Base-by-base conservation (phyloP, 1,284 basidiomycete genomes). In the Heliocybe sulcata region DNA sequence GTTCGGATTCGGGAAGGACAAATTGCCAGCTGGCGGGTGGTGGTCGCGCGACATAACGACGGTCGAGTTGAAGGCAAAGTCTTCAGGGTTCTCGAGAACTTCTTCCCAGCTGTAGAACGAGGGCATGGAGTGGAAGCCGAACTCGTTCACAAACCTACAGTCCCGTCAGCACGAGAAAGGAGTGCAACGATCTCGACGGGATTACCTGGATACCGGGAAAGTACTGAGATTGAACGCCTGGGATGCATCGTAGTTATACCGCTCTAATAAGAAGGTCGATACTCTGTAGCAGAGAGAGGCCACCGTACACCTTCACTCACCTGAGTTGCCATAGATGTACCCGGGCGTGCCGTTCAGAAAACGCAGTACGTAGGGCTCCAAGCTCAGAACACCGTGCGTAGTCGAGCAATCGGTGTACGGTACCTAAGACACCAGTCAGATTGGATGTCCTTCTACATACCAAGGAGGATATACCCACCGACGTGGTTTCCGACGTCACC, bases 101-200 rank as follows among this genome's bases (percentile, higher is more conserved):
- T 83, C 77, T 62, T 84, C 75, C 77, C 82, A 83, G 53, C 73
- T 78, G 59, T 81, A 81, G 65, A 85, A 80, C 0, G 80, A 84
- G 0, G 83, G 81, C 75, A 83, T 79, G 0, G 82, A 83, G 62
- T 83, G 83, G 67, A 83, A 84, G 19, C 80, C 79, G 58, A 85
- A 85, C 61, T 85, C 82, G 58, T 83, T 83, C 35, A 84, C 74
- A 57, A 80, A 83, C 51, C 79, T 77, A 52, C 6, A 20, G 16
- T 16, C 42, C 22, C 38, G 35, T 49, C 33, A 42, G 35, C 27
- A 56, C 11, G 9, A 35, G 33, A 6, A 33, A 27, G 2, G n/a
- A 3, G 35, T 22, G 58, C 12, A 55, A 45, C 53, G 10, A 2
- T n/a, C 31, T 11, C n/a, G 22, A 51, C 3, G 33, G 25, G 3